A percentile compares a stretch with the other conserved stretches of the same genome.
These are phyloP conservation scores for Physcomitrellopsis africana DNA, from an alignment of 225 moss, liverwort and hornwort species.

Conservation along the genomic window DNA sequence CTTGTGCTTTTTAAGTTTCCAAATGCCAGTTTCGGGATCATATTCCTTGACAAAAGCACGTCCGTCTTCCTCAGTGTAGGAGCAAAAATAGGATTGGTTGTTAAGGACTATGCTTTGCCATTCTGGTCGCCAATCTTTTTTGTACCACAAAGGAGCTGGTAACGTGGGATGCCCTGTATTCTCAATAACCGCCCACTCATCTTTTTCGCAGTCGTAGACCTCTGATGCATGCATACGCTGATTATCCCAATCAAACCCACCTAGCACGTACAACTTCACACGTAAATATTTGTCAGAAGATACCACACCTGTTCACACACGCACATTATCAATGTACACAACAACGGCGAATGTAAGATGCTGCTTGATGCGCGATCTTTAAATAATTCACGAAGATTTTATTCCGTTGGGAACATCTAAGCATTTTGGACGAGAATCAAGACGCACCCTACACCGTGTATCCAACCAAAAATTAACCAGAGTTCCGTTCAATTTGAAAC, in stretches of 20 bases:
- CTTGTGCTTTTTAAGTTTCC: conserved; percentile 49
- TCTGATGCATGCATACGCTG: conserved; percentile 52
- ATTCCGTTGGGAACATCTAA: neutral
- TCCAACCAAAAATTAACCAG: neutral
- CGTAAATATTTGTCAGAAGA: conserved; percentile 45
- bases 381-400: neutral
- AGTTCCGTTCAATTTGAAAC: neutral
- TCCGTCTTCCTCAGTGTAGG: conserved; percentile 42
- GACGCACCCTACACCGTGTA: neutral
- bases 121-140: conserved; percentile 56
- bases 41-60: conserved; percentile 53
- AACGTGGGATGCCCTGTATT: conserved; percentile 56
- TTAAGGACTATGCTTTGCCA: conserved; percentile 58
- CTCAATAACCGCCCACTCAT: conserved; percentile 57
- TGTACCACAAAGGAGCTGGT: conserved; percentile 49
- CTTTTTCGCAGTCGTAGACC: conserved; percentile 43
- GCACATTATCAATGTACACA: conserved; percentile 14
- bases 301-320: conserved; percentile 7
- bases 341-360: neutral
- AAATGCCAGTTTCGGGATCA: conserved; percentile 52
- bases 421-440: neutral
- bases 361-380: neutral
- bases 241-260: conserved; percentile 61
- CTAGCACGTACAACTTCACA: conserved; percentile 70
- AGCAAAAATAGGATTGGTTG: conserved; percentile 44